These are phyloP conservation scores for Blastobotrys peoriensis DNA, from an alignment of 805 yeast genomes.

Conservation along the genomic window DNA sequence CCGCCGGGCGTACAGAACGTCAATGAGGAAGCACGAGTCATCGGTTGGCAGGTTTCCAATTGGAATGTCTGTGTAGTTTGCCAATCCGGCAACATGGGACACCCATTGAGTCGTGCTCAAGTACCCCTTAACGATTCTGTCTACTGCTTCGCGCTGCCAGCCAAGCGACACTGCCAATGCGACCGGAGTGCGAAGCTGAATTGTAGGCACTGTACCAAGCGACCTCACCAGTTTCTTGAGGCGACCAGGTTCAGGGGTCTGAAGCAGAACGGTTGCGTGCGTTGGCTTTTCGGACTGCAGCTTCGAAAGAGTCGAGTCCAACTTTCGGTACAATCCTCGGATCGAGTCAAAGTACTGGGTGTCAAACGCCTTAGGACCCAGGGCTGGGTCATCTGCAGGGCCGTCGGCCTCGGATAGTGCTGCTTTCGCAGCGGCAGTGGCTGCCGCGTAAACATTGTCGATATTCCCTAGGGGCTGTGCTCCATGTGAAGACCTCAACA, in stretches of 20 bases:
- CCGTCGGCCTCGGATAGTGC: background rate
- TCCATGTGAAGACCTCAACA: conserved; percentile 59
- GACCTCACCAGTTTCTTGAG: conserved; percentile 44
- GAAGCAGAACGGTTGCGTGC: conserved; percentile 60
- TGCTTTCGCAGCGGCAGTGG: background rate
- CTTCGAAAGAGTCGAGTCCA: conserved; percentile 49
- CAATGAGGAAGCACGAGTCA: conserved; percentile 72
- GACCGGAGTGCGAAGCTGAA: conserved; percentile 46
- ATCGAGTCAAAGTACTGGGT: conserved; percentile 49
- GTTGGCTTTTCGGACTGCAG: conserved; percentile 63
- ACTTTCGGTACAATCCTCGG: conserved; percentile 49
- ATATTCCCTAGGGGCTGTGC: conserved; percentile 63
- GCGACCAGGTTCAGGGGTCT: conserved; percentile 53
- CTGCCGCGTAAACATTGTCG: conserved; percentile 48
- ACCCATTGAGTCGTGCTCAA: conserved; percentile 72
- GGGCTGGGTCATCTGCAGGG: conserved; percentile 32
- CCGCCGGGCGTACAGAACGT: conserved; percentile 77
- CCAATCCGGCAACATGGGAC: conserved; percentile 53
- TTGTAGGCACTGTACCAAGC: conserved; percentile 52
- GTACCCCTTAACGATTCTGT: conserved; percentile 62
- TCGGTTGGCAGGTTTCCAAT: conserved; percentile 78
- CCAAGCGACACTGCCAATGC: conserved; percentile 51
- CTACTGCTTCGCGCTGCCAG: conserved; percentile 69
- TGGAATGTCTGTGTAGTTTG: conserved; percentile 76
- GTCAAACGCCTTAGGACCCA: conserved; percentile 48